Evolutionary conservation across 2,329 filamentous ascomycete genomes (phyloP).

Genomic region (Aspergillus proliferans): DNA sequence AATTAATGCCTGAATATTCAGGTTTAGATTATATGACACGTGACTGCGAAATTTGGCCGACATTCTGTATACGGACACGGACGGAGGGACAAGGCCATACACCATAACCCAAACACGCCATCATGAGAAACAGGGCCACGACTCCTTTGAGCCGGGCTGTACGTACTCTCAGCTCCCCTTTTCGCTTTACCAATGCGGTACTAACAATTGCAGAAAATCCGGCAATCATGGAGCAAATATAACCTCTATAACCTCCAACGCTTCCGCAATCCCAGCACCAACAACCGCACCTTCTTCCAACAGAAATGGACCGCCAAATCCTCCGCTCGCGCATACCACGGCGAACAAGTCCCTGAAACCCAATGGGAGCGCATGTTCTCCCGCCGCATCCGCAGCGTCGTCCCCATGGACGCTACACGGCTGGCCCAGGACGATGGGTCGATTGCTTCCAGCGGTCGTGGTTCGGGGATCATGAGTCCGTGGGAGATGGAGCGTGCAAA

Average conservation of each 20-base stretch:
- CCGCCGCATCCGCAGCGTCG: conserved; percentile 70
- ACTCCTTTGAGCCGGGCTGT: conserved; percentile 37
- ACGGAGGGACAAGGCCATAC: conserved; percentile 5
- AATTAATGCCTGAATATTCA: conserved; percentile 6
- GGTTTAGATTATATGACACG: conserved; percentile 4
- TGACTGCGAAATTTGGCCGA: conserved; percentile 17
- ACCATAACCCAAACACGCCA: conserved; percentile 16
- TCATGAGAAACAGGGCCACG: conserved; percentile 42
- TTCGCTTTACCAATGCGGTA: not conserved
- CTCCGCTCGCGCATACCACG: conserved; percentile 78
- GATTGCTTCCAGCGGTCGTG: conserved; percentile 74
- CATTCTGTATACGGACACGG: conserved; percentile 3
- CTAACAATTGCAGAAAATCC: conserved; percentile 62
- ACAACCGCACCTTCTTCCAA: conserved; percentile 75
- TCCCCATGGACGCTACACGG: conserved; percentile 75
- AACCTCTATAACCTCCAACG: conserved; percentile 83
- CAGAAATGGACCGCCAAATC: conserved; percentile 96
- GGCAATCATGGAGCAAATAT: conserved; percentile 96
- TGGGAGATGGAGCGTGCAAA: not conserved
- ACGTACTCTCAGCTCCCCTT: conserved; percentile 7
- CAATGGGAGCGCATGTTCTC: conserved; percentile 94
- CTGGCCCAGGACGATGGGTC: conserved; percentile 78
- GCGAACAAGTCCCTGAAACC: conserved; percentile 86
- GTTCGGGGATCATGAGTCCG: conserved; percentile 56
- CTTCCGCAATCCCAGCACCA: conserved; percentile 41